Base-by-base conservation (phyloP, 2,329 filamentous ascomycete genomes). In the Coniochaeta pulveracea region DNA sequence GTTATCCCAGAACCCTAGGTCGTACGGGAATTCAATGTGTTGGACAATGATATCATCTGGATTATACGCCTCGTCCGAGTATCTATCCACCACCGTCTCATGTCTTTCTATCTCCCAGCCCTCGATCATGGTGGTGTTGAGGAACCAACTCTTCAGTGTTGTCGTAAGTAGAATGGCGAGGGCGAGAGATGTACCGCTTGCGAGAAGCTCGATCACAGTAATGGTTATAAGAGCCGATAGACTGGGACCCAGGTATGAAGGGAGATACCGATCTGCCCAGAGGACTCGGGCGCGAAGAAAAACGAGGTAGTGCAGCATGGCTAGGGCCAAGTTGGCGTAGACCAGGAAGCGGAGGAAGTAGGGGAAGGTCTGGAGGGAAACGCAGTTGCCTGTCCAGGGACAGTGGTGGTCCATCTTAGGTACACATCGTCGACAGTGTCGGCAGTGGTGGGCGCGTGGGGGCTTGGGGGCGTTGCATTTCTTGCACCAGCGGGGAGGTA, bases 381-480 rank as follows among this genome's bases (percentile, higher is more conserved):
- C 81, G 60, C 85, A 93, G 57, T 88, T 89, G 39, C 60, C 63
- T 4, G 82, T 89, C 84, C 84, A 91, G 3, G 84, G 82, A 50
- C 84, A 91, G 59, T 93, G 83, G 57, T 86, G 81, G 58, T 88
- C 82, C 82, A 88, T 88, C 56, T 76, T 80, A 23, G 80, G 79
- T 31, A 86, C 72, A 54, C 82, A 86, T 45, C 78, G 73, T 42
- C 64, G 63, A 58, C 84, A 93, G 44, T 72, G 71, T 41, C 76
- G 78, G 59, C 85, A 93, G 62, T 93, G 85, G 63, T 91, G 85
- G 2, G 83, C 74, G 42, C 85, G 66, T 1, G 79, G 75, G 2
- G 85, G 83, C 49, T 91, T 91, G 10, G 74, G 74, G 21, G 72
- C 69, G 30, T 72, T 61, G 54, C 85, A 93, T 54, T 83, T 85